Base-by-base conservation (phyloP, 164 flowering plant genomes). In the Nymphaea colorata region DNA sequence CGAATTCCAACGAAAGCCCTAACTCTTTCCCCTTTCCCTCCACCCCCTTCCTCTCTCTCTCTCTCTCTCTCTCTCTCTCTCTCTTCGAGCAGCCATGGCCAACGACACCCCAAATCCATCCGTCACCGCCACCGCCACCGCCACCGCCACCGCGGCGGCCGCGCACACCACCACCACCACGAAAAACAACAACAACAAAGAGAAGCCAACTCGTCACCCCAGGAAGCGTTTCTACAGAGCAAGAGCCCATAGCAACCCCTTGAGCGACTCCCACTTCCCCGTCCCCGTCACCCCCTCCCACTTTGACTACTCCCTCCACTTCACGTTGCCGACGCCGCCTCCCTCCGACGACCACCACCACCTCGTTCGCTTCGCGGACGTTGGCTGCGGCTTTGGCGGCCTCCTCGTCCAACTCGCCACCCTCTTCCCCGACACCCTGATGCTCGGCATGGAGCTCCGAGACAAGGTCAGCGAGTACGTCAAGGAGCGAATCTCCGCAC, bases 381-480 rank as follows among this genome's bases (percentile, higher is more conserved):
- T 93, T 69, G 98, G 98, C 36, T 93, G 98, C 76, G 97, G 98
- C 42, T 91, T 93, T 74, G 98, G 98, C 14, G 98, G 98, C 57
- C 86, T 93, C 64, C 76, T 93, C 10, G 85, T 93, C 59, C 77
- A 80, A 68, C 94, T 93, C 53, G 68, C 97, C 5, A 82, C 93
- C 4, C 81, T 93, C 42, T 90, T 83, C 74, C 98, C 97, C 0
- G 86, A 85, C 14, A 84, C 83, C 10, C 78, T 93, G 3, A 93
- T 93, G 98, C 89, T 93, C 69, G 97, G 98, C n/a, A 91, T 89
- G 98, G 98, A 93, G 75, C 80, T 93, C 59, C 78, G 97, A 66
- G 98, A 93, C 66, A 91, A 93, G 74, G 97, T 93, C 59, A 82
- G 96, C 1, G 96, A 91, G 74, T 93, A 91, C 65, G 98, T 93